A percentile compares a stretch with the other conserved stretches of the same genome.
Conservation (phyloP, 805 yeast species). For the Kuraishia molischiana region DNA sequence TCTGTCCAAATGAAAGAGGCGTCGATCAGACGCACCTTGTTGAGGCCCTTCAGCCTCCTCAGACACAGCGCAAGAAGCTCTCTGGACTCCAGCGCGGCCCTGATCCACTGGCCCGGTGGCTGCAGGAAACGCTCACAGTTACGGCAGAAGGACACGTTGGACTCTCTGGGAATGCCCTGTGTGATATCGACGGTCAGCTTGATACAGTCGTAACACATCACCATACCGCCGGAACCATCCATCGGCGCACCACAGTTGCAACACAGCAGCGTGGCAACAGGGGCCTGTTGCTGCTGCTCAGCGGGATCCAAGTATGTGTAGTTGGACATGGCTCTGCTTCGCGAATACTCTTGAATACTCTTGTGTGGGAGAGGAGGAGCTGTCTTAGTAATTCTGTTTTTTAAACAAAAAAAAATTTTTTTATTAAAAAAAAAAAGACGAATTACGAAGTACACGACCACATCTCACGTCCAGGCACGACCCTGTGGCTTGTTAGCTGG, state of each 20-base stretch:
- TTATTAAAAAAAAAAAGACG: too few species aligned
- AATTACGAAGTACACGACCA: too few species aligned
- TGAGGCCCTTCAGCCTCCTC: constrained; percentile 79
- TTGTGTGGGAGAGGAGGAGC: too few species aligned
- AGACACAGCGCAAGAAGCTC: constrained; percentile 87
- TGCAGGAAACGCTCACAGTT: constrained; percentile 94
- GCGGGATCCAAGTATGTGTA: constrained; percentile 3
- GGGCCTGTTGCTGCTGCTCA: not conserved
- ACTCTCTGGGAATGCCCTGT: constrained; percentile 89
- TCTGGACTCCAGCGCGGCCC: constrained; percentile 84
- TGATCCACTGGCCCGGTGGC: constrained; percentile 92
- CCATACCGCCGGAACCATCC: constrained; percentile 89
- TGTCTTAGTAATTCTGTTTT: too few species aligned
- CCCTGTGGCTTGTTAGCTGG: too few species aligned
- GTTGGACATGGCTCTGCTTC: constrained; percentile 3
- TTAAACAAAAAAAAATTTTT: too few species aligned
- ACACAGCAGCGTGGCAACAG: constrained; percentile 78
- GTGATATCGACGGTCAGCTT: constrained; percentile 90
- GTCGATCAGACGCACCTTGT: constrained; percentile 78
- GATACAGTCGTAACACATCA: constrained; percentile 97
- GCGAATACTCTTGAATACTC: too few species aligned
- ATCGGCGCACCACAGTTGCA: constrained; percentile 98
- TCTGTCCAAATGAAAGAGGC: constrained; percentile 98
- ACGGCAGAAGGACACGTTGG: constrained; percentile 87
- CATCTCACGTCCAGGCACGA: too few species aligned